Evolutionary conservation across 2,329 filamentous ascomycete species (phyloP), one percentile per base, ranked within the genome.

Genomic region (Talaromyces sp.): DNA sequence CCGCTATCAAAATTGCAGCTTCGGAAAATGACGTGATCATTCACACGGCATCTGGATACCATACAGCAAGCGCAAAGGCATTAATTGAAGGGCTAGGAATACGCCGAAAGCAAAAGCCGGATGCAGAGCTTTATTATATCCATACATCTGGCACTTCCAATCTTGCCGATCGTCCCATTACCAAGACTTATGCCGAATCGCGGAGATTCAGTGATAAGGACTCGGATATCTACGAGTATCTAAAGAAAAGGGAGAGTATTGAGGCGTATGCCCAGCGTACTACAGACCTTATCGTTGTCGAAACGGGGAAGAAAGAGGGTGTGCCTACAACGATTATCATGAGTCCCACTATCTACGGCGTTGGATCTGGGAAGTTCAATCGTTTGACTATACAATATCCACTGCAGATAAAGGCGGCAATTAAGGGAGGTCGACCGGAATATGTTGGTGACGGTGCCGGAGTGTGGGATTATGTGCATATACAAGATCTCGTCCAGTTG

Each of bases 311-410:
- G 17, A 71, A 74, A 19, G 52, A 74, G 0, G 75, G 77, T 3
- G 78, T 86, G 2, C 78, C 78, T 64, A 82, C 83, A 0, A 73
- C 80, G 52, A 75, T 83, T 56, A 73, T 85, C 52, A 82, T 82
- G 76, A 73, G 77, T 0, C 81, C 81, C 0, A 77, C 78, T 3
- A 82, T 86, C 56, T 86, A 80, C 68, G 83, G 83, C n/a, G 11
- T 58, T 31, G 50, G 50, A 4, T 35, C 17, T 11, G 50, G 50
- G 9, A 35, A 22, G 9, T 54, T 35, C 52, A 63, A 58, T n/a
- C 62, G 52, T 22, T 19, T 37, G n/a, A 37, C 62, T 3, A 63
- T 58, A 8, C 62, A 58, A 50, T 41, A 47, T 25, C 39, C 31
- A 25, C 41, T 41, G 22, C 52, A 27, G 37, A 63, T 43, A 6